These are phyloP conservation scores for Camellia sinensis DNA, from an alignment of 148 eudicot species.

Conservation along the genomic window DNA sequence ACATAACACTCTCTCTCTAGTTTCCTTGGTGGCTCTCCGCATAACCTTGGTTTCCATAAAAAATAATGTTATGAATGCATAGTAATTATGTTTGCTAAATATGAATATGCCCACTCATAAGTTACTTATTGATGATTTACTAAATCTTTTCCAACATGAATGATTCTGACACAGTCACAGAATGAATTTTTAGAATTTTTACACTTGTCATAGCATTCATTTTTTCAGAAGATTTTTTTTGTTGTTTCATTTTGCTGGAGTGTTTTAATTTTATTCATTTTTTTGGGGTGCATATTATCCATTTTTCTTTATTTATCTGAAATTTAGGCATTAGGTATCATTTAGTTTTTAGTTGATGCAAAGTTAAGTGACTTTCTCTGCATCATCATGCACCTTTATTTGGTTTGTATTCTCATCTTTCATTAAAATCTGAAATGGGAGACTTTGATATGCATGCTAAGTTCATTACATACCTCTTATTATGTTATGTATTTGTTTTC, in stretches of 20 bases:
- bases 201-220: background rate
- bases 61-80: background rate
- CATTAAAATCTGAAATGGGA: background rate
- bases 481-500: background rate
- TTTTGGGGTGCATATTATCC: background rate
- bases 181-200: background rate
- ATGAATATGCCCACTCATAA: background rate
- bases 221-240: background rate
- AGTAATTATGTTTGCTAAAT: background rate
- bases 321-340: background rate
- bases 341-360: background rate
- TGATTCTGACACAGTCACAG: background rate
- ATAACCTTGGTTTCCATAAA: background rate
- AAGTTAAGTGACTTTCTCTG: background rate
- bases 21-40: background rate
- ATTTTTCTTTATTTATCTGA: background rate
- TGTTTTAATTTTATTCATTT: background rate
- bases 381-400: background rate
- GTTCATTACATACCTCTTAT: background rate
- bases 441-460: background rate
- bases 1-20: constrained; percentile 16
- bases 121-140: background rate
- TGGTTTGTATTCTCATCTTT: background rate
- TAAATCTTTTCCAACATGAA: background rate
- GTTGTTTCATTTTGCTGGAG: background rate